Base-by-base conservation (phyloP, 306 rosid species). In the Begonia peltatifolia region DNA sequence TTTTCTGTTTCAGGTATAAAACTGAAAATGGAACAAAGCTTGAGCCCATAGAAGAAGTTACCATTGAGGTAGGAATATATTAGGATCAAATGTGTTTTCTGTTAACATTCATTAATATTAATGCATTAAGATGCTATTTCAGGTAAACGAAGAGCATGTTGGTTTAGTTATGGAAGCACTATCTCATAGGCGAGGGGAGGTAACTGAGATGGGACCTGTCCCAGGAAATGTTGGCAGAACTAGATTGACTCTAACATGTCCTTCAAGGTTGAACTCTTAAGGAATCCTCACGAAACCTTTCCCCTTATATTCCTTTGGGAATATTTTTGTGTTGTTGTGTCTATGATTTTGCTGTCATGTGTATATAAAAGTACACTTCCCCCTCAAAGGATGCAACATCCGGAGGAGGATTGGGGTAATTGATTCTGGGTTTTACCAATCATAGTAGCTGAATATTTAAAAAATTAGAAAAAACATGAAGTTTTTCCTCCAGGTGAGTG, bases 11-110 rank as follows among this genome's bases (percentile, higher is more conserved):
- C 71, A 90, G 99, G 99, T 90, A 90, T 66, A 86, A 90, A 75
- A 77, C 60, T 44, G 99, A 83, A 69, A 75, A 65, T 11, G 68
- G 84, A 63, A 65, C 66, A 62, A 90, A 72, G 74, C 92, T 86
- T 62, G 99, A 90, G 78, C 99, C 99, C 49, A 66, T 90, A 54
- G 95, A 90, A 73, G 99, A 90, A 79, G 95, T 90, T 60, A 85
- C 92, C 12, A 79, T 86, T 22, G 95, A 90, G 92, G 99, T 79
- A 79, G 64, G 60, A 70, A 17, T 65, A 60, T 9, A 55, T 49
- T 22, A 59, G 57, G 11, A 23, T 11, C 56, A 47, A 53, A 53
- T 53, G 36, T 46, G 30, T 14, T 46, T 60, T 68, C 49, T 10
- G 65, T 15, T 59, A 46, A 41, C 59, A 50, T 6, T 61, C 64